phyloP scores from a whole-genome alignment of 1,284 basidiomycete genomes.

The Trichosporon inkin region DNA sequence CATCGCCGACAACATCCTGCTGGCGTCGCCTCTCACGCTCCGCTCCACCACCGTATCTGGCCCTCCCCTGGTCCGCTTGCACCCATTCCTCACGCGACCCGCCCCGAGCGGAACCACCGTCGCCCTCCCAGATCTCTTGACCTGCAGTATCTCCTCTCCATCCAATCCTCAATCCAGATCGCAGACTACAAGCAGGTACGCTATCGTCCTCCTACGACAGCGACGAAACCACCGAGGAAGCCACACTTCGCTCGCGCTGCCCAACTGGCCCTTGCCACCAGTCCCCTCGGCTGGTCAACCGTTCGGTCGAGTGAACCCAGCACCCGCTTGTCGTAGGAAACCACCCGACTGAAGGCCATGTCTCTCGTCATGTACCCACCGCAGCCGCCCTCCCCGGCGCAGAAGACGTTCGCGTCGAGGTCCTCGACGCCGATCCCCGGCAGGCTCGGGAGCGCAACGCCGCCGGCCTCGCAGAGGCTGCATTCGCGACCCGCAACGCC shows the following conservation, averaged over 20 bases:
- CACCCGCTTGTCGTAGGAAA: neutral
- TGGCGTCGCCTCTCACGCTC: neutral
- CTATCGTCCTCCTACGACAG: neutral
- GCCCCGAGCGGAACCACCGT: neutral
- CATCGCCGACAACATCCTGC: neutral
- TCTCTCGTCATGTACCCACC: constrained; percentile 23
- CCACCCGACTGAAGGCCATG: constrained; percentile 11
- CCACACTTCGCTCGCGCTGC: neutral
- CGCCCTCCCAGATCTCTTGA: neutral
- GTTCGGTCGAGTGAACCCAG: neutral
- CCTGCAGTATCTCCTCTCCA: neutral
- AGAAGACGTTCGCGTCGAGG: constrained; percentile 19
- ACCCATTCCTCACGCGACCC: constrained; percentile 11
- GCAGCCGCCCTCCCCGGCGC: constrained; percentile 15
- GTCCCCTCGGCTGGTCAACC: neutral
- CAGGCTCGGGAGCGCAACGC: constrained; percentile 16
- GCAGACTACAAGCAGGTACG: neutral
- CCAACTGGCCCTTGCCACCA: neutral
- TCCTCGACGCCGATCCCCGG: constrained; percentile 19
- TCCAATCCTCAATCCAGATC: neutral
- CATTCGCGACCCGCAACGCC: constrained; percentile 24
- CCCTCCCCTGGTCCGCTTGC: neutral
- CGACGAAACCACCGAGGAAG: neutral
- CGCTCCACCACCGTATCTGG: constrained; percentile 7
- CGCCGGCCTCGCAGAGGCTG: constrained; percentile 21